A percentile compares a stretch with the other conserved stretches of the same genome.
These are phyloP conservation scores for Kuraishia cidri DNA, from an alignment of 805 yeast species.

Conservation along the genomic window DNA sequence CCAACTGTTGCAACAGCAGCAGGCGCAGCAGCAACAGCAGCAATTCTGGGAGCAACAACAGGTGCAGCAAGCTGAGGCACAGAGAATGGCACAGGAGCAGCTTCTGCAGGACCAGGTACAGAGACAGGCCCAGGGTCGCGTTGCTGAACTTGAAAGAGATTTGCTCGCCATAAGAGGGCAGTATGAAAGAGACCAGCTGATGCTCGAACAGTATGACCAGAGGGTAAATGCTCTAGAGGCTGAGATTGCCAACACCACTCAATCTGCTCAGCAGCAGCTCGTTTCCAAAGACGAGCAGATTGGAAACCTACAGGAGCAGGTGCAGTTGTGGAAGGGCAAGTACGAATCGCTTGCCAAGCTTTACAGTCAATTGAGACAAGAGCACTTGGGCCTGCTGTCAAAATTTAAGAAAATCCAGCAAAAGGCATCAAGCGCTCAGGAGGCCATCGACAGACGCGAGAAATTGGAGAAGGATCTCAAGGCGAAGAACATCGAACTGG, in stretches of 20 bases:
- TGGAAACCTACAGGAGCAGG: slow-evolving; percentile 62
- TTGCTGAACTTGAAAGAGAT: slow-evolving; percentile 77
- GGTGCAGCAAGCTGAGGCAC: slow-evolving; percentile 56
- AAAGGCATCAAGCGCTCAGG: slow-evolving; percentile 84
- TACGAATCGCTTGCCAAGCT: slow-evolving; percentile 85
- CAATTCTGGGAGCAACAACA: slow-evolving; percentile 71
- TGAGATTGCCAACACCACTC: slow-evolving; percentile 53
- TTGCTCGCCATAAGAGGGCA: slow-evolving; percentile 66
- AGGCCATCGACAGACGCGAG: slow-evolving; percentile 78
- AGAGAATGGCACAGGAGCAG: slow-evolving; percentile 64
- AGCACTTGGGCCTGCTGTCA: slow-evolving; percentile 71
- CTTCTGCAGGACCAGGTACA: slow-evolving; percentile 58
- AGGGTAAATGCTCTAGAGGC: slow-evolving; percentile 75
- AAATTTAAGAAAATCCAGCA: slow-evolving; percentile 77
- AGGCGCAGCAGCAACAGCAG: slow-evolving; percentile 61
- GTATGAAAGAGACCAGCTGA: slow-evolving; percentile 75
- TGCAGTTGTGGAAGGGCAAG: slow-evolving; percentile 71
- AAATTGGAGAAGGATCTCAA: slow-evolving; percentile 75
- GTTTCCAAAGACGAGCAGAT: slow-evolving; percentile 71
- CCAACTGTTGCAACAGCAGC: slow-evolving; percentile 60
- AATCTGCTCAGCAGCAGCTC: slow-evolving; percentile 63
- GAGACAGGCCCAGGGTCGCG: slow-evolving; percentile 68
- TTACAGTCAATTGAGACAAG: slow-evolving; percentile 87
- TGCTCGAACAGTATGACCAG: slow-evolving; percentile 81
- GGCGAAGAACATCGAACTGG: slow-evolving; percentile 78